Evolutionary conservation across 2,329 filamentous ascomycete genomes (phyloP), one percentile per base, ranked within the genome.

Genomic region (Fusarium torreyae): DNA sequence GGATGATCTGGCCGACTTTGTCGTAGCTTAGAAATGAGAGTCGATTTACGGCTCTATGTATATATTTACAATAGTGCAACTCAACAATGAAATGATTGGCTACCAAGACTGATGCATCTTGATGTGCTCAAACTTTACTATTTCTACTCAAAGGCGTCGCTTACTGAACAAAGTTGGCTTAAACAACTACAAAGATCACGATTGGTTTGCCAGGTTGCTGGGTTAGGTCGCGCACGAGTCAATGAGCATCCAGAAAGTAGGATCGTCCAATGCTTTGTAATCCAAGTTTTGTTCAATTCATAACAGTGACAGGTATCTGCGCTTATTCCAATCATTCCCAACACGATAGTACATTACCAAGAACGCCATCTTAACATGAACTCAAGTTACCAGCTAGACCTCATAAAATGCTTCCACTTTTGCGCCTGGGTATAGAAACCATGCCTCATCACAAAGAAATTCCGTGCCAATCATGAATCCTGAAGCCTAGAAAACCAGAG

Each of bases 351-450:
- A 50, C 57, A 50, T 31, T 15, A 17, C 43, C 38, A 34, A 45
- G 44, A 63, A 63, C 60, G 38, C 60, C 60, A 57, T 63, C 49
- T 44, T 49, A 33, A 57, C 38, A 50, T 14, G 44, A 57, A 63
- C 58, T 49, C 34, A n/a, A 57, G 50, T 34, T 34, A 51, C 36
- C 33, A 57, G 51, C 60, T 33, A 59, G 55, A 44, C 63, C 33
- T 50, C 43, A 50, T 51, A 63, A 58, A 58, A 57, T 49, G 43
- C 26, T 64, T 38, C 44, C 39, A 57, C 57, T 57, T 44, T 31
- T 64, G 59, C 59, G 59, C 44, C 51, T 13, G 59, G 59, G 61
- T 64, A 64, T 64, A 64, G n/a, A 6, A 64, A 64, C 61, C 61
- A 34, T 64, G 15, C 44, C 61, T 64, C 61, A 45, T 64, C 61